Evolutionary conservation across 495 filamentous ascomycete species (phyloP).

Genomic region (Darksidea phi): DNA sequence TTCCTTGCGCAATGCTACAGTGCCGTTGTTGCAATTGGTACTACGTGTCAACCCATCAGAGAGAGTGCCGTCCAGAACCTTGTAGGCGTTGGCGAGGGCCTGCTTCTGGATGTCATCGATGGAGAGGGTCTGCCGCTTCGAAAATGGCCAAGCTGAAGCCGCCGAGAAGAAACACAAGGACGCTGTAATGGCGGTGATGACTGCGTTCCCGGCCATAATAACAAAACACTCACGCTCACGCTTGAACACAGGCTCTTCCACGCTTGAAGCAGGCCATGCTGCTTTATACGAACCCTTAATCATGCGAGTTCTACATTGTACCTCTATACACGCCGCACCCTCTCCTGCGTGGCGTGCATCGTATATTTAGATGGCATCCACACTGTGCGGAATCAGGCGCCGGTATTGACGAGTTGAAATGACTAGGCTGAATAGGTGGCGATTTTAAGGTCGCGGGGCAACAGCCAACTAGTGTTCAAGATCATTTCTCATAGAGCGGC

Average conservation of each 20-base stretch:
- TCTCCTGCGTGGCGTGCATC: constrained; percentile 5
- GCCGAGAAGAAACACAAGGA: constrained; percentile 29
- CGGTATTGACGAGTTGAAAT: not conserved
- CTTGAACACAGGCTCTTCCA: constrained; percentile 1
- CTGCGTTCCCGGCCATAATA: constrained; percentile 19
- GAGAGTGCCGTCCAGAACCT: constrained; percentile 29
- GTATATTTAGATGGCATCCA: constrained; percentile 18
- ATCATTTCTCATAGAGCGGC: too few relatives aligned
- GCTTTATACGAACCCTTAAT: constrained; percentile 19
- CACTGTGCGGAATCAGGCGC: not conserved
- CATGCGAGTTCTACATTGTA: not conserved
- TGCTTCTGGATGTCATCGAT: constrained; percentile 24
- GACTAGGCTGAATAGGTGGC: not conserved
- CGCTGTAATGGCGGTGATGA: constrained; percentile 22
- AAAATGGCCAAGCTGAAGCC: constrained; percentile 2
- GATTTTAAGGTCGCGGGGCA: too few relatives aligned
- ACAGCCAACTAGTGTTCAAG: too few relatives aligned
- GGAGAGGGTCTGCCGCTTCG: constrained; percentile 23
- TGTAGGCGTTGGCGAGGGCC: constrained; percentile 24
- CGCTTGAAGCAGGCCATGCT: not conserved
- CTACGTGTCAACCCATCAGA: constrained; percentile 25
- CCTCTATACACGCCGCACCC: not conserved
- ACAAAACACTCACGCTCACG: not conserved
- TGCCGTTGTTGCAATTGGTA: constrained; percentile 19
- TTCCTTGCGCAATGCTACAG: constrained; percentile 30